These are phyloP conservation scores for Beauveria pseudobassiana DNA, from an alignment of 2,329 filamentous ascomycete species.

Conservation along the genomic window DNA sequence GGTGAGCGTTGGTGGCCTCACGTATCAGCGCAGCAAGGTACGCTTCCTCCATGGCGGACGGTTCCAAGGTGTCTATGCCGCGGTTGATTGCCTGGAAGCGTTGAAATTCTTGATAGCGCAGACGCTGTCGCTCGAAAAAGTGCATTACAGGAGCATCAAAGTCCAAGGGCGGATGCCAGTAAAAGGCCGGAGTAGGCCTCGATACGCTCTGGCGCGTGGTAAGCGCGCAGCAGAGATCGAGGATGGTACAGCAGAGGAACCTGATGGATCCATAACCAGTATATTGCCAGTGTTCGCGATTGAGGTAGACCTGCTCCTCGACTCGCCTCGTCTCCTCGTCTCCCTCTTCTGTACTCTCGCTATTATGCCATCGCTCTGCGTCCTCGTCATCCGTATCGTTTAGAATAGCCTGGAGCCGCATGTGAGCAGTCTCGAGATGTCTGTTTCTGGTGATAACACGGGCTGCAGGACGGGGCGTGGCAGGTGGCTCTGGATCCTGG, in stretches of 20 bases:
- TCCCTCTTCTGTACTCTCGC: background rate
- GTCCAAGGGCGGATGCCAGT: background rate
- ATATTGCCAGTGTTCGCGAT: background rate
- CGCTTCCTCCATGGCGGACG: slow-evolving; percentile 63
- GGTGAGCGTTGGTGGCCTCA: background rate
- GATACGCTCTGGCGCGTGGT: background rate
- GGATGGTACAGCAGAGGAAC: background rate
- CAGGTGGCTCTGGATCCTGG: background rate
- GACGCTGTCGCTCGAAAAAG: background rate
- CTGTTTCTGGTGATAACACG: background rate
- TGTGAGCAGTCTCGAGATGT: background rate
- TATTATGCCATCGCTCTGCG: background rate
- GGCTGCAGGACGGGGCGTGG: background rate
- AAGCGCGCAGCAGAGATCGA: background rate
- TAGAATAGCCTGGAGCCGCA: background rate
- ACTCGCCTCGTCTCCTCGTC: background rate
- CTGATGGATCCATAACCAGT: background rate
- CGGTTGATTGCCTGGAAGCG: background rate
- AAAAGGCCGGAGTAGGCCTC: background rate
- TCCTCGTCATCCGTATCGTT: background rate
- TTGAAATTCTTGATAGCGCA: background rate
- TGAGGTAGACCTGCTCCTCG: background rate
- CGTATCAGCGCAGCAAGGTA: background rate
- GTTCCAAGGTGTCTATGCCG: slow-evolving; percentile 61
- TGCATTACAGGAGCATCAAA: background rate